phyloP scores from a whole-genome alignment of 2,329 filamentous ascomycete species.

The Aspergillus novofumigatus region DNA sequence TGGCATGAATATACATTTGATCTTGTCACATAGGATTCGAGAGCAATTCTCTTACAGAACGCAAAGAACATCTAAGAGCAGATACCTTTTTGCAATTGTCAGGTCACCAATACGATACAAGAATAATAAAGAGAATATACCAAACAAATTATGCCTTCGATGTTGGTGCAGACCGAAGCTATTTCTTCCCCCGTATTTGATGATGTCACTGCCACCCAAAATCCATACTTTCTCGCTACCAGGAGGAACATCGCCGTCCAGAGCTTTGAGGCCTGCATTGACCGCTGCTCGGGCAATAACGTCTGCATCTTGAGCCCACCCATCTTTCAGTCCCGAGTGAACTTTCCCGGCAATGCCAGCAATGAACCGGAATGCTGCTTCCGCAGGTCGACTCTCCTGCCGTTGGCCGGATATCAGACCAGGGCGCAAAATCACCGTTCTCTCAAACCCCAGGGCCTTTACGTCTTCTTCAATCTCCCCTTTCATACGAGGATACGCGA shows the following conservation, averaged over 20 bases:
- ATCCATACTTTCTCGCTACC: slow-evolving; percentile 40
- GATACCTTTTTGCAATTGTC: not conserved
- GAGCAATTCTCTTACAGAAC: not conserved
- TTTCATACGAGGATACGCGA: slow-evolving; percentile 70
- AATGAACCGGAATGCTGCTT: slow-evolving; percentile 54
- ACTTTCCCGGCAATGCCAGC: slow-evolving; percentile 55
- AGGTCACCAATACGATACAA: not conserved
- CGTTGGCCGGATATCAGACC: slow-evolving; percentile 72
- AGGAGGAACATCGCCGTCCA: slow-evolving; percentile 36
- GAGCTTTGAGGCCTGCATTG: slow-evolving; percentile 35
- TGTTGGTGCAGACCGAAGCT: not conserved
- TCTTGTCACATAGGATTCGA: not conserved
- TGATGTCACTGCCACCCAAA: slow-evolving; percentile 36
- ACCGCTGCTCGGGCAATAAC: slow-evolving; percentile 55
- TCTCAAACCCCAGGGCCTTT: slow-evolving; percentile 67
- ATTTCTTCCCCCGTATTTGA: slow-evolving; percentile 23
- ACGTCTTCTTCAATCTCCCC: slow-evolving; percentile 78
- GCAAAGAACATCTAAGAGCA: not conserved
- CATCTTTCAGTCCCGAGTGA: slow-evolving; percentile 54
- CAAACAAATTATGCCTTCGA: not conserved
- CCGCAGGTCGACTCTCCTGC: slow-evolving; percentile 56
- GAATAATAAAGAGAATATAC: not conserved
- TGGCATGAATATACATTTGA: not conserved
- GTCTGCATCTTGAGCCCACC: slow-evolving; percentile 67
- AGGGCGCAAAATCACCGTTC: slow-evolving; percentile 69